Evolutionary conservation across 805 yeast genomes (phyloP).

Genomic region (Clavispora phyllophila): DNA sequence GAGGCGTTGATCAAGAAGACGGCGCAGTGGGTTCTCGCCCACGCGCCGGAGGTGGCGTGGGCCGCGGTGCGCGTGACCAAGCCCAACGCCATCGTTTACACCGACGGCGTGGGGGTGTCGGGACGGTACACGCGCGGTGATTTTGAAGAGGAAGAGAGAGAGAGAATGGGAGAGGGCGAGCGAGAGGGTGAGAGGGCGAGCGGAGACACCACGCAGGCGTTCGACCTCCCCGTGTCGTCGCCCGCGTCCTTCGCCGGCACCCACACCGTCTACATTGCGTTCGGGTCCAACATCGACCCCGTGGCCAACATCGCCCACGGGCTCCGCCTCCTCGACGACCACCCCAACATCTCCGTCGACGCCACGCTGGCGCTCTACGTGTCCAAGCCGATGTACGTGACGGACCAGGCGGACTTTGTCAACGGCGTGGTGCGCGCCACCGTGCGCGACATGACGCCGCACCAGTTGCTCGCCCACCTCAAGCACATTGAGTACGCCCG

Average conservation of each 20-base stretch:
- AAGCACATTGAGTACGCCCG: conserved; percentile 76
- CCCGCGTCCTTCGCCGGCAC: conserved; percentile 4
- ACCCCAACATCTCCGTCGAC: conserved; percentile 40
- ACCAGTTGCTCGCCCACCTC: conserved; percentile 51
- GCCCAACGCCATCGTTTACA: conserved; percentile 82
- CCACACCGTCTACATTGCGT: conserved; percentile 70
- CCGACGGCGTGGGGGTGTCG: conserved; percentile 88
- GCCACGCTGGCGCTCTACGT: conserved; percentile 75
- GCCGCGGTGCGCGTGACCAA: conserved; percentile 66
- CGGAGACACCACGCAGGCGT: no score
- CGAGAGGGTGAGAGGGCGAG: no score
- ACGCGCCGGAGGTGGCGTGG: conserved; percentile 24
- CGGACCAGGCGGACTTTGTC: conserved; percentile 73
- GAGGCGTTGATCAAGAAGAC: conserved; percentile 83
- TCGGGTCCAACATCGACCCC: conserved; percentile 79
- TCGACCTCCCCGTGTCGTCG: conserved; percentile 28
- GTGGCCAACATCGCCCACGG: conserved; percentile 57
- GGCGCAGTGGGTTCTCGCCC: conserved; percentile 50
- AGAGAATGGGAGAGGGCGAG: no score
- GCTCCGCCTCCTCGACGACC: conserved; percentile 38
- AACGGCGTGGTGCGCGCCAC: conserved; percentile 73
- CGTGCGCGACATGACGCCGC: conserved; percentile 59
- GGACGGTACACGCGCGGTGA: conserved; percentile 46
- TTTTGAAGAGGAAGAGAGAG: conserved; percentile 22
- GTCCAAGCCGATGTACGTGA: conserved; percentile 88